Percentiles rank a stretch among this genome's conserved stretches.
Evolutionary conservation across 306 rosid genomes (phyloP).

Genomic region (Fagus crenata): DNA sequence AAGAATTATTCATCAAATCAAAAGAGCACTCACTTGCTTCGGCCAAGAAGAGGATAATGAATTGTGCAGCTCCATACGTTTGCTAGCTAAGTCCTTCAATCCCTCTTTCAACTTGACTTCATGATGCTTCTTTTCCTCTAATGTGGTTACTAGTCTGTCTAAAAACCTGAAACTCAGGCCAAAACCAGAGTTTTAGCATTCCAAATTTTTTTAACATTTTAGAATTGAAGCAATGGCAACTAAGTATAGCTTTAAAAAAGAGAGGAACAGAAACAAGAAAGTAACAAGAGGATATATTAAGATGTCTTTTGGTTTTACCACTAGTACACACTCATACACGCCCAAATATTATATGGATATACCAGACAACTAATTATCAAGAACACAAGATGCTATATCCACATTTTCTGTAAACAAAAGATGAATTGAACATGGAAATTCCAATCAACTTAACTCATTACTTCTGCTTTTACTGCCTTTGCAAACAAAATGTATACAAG

Average conservation of each 20-base stretch:
- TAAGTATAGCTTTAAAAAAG: too few species aligned
- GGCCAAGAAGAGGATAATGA: slow-evolving; percentile 88
- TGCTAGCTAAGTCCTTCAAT: slow-evolving; percentile 71
- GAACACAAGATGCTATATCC: slow-evolving; percentile 13
- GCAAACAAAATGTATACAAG: slow-evolving; percentile 6
- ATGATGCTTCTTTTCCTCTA: slow-evolving; percentile 89
- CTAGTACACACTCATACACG: too few species aligned
- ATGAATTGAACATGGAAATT: neutral
- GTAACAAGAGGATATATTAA: too few species aligned
- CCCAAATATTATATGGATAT: neutral
- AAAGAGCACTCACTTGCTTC: slow-evolving; percentile 63
- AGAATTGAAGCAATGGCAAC: neutral
- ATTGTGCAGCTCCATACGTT: slow-evolving; percentile 88
- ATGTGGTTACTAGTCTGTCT: slow-evolving; percentile 72
- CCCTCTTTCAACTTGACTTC: slow-evolving; percentile 87
- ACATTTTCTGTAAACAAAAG: slow-evolving; percentile 3
- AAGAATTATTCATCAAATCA: neutral
- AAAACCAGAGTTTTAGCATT: slow-evolving; percentile 13
- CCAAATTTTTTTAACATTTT: neutral
- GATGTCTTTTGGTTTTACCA: too few species aligned
- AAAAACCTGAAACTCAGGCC: slow-evolving; percentile 67
- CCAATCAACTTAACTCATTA: slow-evolving; percentile 7
- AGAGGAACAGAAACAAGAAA: neutral
- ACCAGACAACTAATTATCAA: slow-evolving; percentile 4
- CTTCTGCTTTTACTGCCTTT: slow-evolving; percentile 16